Base-by-base conservation (phyloP, 805 yeast species). In the Yarrowia sp. region DNA sequence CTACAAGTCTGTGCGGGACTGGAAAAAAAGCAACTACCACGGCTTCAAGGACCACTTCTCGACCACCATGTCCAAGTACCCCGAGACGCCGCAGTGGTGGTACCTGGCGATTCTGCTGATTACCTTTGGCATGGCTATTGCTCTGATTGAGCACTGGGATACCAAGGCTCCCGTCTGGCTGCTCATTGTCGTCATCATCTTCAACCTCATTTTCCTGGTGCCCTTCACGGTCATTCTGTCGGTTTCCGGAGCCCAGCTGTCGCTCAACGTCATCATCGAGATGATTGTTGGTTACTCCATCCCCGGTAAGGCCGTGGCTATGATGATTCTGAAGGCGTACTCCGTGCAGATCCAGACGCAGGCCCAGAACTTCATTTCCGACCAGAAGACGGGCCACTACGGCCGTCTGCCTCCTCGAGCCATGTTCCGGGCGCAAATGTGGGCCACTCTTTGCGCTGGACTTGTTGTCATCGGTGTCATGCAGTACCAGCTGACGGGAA, bases 11-110 rank as follows among this genome's bases (percentile, higher is more conserved):
- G 3, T 35, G 8, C 12, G 6, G 16, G 32, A 51, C 32, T 29
- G 32, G 63, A 22, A 13, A 7, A 33, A 21, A 36, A 33, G 27
- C 22, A 49, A 46, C 22, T 36, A 41, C 18, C 18, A 63, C 22
- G 63, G 47, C 6, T 29, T 62, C 39, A 39, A 67, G 24, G 70
- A 68, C 58, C 59, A 65, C 21, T 66, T 65, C 44, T 51, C 60
- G 16, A 35, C 63, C 19, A 75, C 83, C 67, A 83, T 82, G 84
- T 68, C 67, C 35, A 74, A 71, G 61, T 86, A 86, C 71, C 79
- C 79, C 27, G 90, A 86, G 65, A 89, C 85, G 18, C 94, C 96
- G 0, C 87, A 84, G 65, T 84, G 86, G 85, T 85, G 90, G 89
- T 86, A 80, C 36, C 61, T 82, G 14, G 66, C 75, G 12, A 75